phyloP scores from a whole-genome alignment of 768 basidiomycete species.

The Naganishia randhawae region DNA sequence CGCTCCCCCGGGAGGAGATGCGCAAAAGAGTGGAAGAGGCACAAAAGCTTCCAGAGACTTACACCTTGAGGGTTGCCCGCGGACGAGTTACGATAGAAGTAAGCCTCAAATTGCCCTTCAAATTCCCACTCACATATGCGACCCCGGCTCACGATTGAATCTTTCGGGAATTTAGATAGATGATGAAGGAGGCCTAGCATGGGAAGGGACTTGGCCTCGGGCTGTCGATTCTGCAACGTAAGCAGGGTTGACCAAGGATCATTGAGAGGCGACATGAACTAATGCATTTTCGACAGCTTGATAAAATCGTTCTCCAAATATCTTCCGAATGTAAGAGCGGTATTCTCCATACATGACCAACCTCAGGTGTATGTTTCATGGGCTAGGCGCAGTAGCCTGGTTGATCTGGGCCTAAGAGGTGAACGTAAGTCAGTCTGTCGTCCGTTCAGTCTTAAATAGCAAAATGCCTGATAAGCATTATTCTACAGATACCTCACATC shows the following conservation, averaged over 20 bases:
- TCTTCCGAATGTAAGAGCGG: constrained; percentile 45
- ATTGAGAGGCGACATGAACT: neutral
- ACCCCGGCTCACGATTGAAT: neutral
- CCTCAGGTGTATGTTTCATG: constrained; percentile 49
- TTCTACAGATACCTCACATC: constrained; percentile 39
- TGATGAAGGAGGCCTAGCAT: constrained; percentile 43
- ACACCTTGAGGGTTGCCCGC: constrained; percentile 41
- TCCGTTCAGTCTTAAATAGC: neutral
- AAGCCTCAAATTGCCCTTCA: too few relatives aligned
- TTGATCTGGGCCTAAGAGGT: constrained; percentile 43
- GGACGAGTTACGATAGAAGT: constrained; percentile 44
- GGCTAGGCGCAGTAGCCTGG: constrained; percentile 41
- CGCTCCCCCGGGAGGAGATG: constrained; percentile 45
- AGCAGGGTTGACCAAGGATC: neutral
- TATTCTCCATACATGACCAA: constrained; percentile 50
- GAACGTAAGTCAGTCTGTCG: constrained; percentile 36
- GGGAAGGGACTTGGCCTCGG: constrained; percentile 46
- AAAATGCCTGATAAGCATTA: neutral
- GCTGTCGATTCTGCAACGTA: constrained; percentile 42
- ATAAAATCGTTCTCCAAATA: constrained; percentile 38
- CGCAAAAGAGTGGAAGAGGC: constrained; percentile 47
- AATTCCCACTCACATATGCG: neutral
- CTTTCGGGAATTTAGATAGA: constrained; percentile 36
- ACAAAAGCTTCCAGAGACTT: constrained; percentile 48
- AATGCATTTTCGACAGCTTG: constrained; percentile 25